phyloP scores from a whole-genome alignment of 2,329 filamentous ascomycete genomes.

The Claviceps sp. region DNA sequence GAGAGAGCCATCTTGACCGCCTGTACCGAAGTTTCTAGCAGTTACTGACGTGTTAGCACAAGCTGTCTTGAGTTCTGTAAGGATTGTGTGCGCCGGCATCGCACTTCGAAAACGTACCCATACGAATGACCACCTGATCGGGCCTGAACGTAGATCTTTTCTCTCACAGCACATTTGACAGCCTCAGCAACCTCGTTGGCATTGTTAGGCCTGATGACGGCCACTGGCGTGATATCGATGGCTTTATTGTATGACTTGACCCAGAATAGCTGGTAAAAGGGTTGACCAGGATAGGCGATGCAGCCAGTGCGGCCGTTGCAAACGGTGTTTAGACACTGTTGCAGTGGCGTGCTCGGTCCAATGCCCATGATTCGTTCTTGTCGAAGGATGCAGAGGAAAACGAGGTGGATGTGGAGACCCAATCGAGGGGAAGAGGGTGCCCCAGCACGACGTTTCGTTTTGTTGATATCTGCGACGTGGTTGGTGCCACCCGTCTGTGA shows the following conservation, averaged over 20 bases:
- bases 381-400: background rate
- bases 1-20: conserved; percentile 36
- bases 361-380: conserved; percentile 26
- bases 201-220: conserved; percentile 41
- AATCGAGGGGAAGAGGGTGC: background rate
- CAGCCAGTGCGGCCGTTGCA: conserved; percentile 32
- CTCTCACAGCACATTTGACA: conserved; percentile 40
- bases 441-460: background rate
- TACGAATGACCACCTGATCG: conserved; percentile 54
- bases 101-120: conserved; percentile 25
- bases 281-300: conserved; percentile 30
- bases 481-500: background rate
- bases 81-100: background rate
- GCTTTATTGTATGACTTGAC: conserved; percentile 41
- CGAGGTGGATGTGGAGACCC: background rate
- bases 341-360: conserved; percentile 24
- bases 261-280: conserved; percentile 34
- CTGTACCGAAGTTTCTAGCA: conserved; percentile 28
- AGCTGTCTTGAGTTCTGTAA: background rate
- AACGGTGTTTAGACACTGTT: conserved; percentile 32
- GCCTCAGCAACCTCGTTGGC: conserved; percentile 41
- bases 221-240: conserved; percentile 34
- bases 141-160: conserved; percentile 42
- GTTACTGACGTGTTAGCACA: background rate
- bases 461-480: background rate